phyloP scores from a whole-genome alignment of 495 filamentous ascomycete species.

The Hypoxylon trugodes region DNA sequence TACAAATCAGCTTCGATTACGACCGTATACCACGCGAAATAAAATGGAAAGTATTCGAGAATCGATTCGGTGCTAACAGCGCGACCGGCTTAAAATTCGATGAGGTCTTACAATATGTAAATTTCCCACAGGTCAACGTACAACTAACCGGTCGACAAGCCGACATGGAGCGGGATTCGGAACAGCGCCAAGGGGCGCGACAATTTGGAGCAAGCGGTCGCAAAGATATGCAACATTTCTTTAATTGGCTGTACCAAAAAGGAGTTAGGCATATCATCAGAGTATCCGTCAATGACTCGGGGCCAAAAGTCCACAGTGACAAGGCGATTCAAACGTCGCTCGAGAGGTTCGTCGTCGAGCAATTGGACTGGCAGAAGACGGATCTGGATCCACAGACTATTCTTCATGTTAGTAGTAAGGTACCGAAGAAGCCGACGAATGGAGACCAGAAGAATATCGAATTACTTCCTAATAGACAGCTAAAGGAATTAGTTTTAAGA shows the following conservation, averaged over 20 bases:
- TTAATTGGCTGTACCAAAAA: not conserved
- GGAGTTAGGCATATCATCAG: not conserved
- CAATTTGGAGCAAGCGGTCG: not conserved
- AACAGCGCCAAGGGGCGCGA: not conserved
- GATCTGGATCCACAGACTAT: slow-evolving; percentile 1
- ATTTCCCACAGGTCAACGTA: not conserved
- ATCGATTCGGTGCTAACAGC: not conserved
- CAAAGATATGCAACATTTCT: slow-evolving; percentile 1
- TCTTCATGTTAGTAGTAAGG: not conserved
- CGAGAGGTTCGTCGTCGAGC: not conserved
- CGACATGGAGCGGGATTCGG: not conserved
- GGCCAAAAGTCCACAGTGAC: slow-evolving; percentile 2
- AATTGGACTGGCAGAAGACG: slow-evolving; percentile 4
- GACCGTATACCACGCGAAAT: not conserved
- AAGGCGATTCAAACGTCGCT: not conserved
- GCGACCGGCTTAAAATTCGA: not conserved
- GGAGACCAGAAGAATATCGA: not conserved
- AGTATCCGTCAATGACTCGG: not conserved
- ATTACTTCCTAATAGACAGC: not conserved
- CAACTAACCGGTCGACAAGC: not conserved
- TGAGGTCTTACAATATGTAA: not conserved
- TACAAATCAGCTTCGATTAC: slow-evolving; percentile 6
- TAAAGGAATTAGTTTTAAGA: not conserved
- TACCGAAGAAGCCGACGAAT: not conserved
- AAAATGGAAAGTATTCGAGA: not conserved